phyloP scores from a whole-genome alignment of 192 early-diverging fungal genomes.

The Mortierella hygrophila region DNA sequence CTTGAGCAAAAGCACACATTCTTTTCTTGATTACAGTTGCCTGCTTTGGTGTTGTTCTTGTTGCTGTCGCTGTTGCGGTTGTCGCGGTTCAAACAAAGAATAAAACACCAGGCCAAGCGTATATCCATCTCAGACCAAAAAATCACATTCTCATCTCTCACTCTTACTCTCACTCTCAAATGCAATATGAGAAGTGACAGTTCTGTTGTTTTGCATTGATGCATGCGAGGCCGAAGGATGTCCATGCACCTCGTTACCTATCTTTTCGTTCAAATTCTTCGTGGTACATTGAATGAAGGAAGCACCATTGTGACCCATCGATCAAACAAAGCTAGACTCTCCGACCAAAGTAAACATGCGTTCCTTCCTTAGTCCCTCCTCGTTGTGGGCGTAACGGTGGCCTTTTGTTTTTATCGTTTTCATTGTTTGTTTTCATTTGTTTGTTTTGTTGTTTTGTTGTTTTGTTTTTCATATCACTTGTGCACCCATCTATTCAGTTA shows the following conservation, averaged over 20 bases:
- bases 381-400: not conserved
- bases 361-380: not conserved
- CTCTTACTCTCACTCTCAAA: not conserved
- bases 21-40: too few relatives aligned
- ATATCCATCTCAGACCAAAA: not conserved
- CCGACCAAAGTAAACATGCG: not conserved
- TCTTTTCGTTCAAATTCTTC: not conserved
- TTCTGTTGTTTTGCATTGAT: too few relatives aligned
- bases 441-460: not conserved
- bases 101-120: not conserved
- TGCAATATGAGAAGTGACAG: not conserved
- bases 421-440: not conserved
- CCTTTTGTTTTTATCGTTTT: not conserved
- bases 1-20: too few relatives aligned
- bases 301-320: not conserved
- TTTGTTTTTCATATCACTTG: not conserved
- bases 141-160: not conserved
- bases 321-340: not conserved
- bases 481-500: not conserved
- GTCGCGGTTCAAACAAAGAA: not conserved
- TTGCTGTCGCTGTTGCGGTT: not conserved
- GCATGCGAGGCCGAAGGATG: not conserved
- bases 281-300: not conserved
- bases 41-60: too few relatives aligned
- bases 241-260: not conserved